Percentiles rank a stretch among this genome's conserved stretches.
Conservation (phyloP, 768 basidiomycete genomes). For the Tulasnella sp. region DNA sequence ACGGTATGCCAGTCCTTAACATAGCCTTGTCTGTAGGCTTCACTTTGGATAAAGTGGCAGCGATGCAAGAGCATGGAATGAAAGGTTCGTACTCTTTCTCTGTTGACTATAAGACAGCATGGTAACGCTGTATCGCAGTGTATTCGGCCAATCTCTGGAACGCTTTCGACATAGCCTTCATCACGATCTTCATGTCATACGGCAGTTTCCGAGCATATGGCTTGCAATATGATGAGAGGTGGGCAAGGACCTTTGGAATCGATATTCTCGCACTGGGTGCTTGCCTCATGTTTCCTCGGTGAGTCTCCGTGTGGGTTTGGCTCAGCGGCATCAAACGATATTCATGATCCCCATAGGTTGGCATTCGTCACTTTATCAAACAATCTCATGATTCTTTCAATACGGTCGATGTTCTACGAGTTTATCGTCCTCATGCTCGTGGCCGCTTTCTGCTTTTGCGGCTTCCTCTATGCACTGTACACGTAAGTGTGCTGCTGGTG, state of each 20-base stretch:
- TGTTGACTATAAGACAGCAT: not conserved
- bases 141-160: constrained; percentile 52
- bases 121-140: constrained; percentile 25
- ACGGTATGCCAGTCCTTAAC: constrained; percentile 39
- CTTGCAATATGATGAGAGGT: constrained; percentile 53
- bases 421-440: constrained; percentile 80
- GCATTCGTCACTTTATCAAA: constrained; percentile 85
- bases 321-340: not conserved
- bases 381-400: constrained; percentile 50
- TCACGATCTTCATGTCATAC: constrained; percentile 76
- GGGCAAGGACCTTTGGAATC: constrained; percentile 67
- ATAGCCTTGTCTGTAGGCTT: constrained; percentile 54
- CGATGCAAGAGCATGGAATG: constrained; percentile 94
- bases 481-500: constrained; percentile 55
- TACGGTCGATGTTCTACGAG: constrained; percentile 90
- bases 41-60: constrained; percentile 85
- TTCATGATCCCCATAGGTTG: constrained; percentile 48
- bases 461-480: constrained; percentile 90
- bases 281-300: constrained; percentile 86
- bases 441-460: constrained; percentile 85
- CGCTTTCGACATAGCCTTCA: constrained; percentile 89
- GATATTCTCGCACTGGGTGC: constrained; percentile 87
- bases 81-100: constrained; percentile 49
- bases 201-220: constrained; percentile 74
- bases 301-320: not conserved